Conservation (phyloP, 805 yeast species). For the Yamadazyma insecticola region DNA sequence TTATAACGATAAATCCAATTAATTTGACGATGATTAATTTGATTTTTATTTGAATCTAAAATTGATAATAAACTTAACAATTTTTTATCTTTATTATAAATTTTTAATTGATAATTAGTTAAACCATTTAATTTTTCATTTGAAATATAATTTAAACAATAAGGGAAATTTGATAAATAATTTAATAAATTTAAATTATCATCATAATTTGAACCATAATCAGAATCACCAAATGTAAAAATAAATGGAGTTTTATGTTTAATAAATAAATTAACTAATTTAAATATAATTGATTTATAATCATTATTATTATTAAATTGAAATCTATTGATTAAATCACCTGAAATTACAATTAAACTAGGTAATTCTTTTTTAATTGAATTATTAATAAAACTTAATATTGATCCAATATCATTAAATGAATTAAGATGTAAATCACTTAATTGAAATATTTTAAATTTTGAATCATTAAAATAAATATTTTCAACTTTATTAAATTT, state of each 20-base stretch:
- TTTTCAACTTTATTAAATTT: conserved; percentile 1
- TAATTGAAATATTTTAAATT: conserved; percentile 32
- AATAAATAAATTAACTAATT: conserved; percentile 22
- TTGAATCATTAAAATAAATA: conserved; percentile 3
- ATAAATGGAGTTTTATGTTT: conserved; percentile 25
- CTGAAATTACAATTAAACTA: conserved; percentile 34
- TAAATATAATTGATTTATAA: conserved; percentile 1
- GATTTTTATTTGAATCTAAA: conserved; percentile 28
- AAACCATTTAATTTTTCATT: conserved; percentile 25
- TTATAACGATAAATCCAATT: conserved; percentile 28
- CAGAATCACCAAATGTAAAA: conserved; percentile 38
- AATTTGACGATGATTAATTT: conserved; percentile 28
- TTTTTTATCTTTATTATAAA: conserved; percentile 10
- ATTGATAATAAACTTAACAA: conserved; percentile 24
- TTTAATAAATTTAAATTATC: conserved; percentile 16
- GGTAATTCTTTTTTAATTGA: conserved; percentile 25
- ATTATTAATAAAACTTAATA: conserved; percentile 23
- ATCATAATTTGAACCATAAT: conserved; percentile 9
- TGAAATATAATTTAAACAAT: conserved; percentile 25
- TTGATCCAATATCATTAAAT: conserved; percentile 22
- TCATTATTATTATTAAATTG: conserved; percentile 17
- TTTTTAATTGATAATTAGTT: conserved; percentile 32
- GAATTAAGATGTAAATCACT: conserved; percentile 31
- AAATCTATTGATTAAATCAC: conserved; percentile 37
- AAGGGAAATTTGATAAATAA: conserved; percentile 31